phyloP scores from a whole-genome alignment of 1,284 basidiomycete genomes.

The Fomitopsis palustris region DNA sequence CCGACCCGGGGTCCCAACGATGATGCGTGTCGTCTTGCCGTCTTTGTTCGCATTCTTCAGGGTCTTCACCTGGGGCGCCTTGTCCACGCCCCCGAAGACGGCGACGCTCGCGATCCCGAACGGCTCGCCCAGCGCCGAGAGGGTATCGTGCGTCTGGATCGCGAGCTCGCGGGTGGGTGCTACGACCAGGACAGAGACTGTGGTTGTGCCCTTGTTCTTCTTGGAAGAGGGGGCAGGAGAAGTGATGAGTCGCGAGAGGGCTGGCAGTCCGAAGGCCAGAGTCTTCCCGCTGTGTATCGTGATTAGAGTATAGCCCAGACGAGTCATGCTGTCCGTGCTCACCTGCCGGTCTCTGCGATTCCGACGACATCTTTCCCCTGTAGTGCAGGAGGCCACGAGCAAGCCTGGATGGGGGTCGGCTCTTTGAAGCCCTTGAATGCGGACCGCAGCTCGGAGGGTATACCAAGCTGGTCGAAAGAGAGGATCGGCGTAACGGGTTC shows the following conservation, averaged over 20 bases:
- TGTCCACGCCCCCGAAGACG: slow-evolving; percentile 90
- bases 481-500: slow-evolving; percentile 65
- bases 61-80: slow-evolving; percentile 75
- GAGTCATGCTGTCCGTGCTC: slow-evolving; percentile 8
- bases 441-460: slow-evolving; percentile 58
- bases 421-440: slow-evolving; percentile 77
- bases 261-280: slow-evolving; percentile 93
- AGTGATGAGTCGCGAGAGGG: slow-evolving; percentile 66
- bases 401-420: slow-evolving; percentile 95
- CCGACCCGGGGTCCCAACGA: slow-evolving; percentile 94
- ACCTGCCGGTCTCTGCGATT: slow-evolving; percentile 96
- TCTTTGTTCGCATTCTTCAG: slow-evolving; percentile 46
- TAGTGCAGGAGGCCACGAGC: slow-evolving; percentile 90
- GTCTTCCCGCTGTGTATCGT: slow-evolving; percentile 81
- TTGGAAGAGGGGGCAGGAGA: slow-evolving; percentile 25
- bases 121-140: slow-evolving; percentile 74
- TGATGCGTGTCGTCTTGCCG: slow-evolving; percentile 63
- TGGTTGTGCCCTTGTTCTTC: slow-evolving; percentile 30
- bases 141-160: slow-evolving; percentile 89
- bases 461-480: slow-evolving; percentile 71
- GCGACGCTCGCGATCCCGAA: slow-evolving; percentile 82
- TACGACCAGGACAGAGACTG: slow-evolving; percentile 80
- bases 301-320: neutral
- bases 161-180: slow-evolving; percentile 95
- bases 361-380: slow-evolving; percentile 88